Evolutionary conservation across 1,284 basidiomycete genomes (phyloP), one percentile per base, ranked within the genome.

Genomic region (Ganoderma leucocontextum): DNA sequence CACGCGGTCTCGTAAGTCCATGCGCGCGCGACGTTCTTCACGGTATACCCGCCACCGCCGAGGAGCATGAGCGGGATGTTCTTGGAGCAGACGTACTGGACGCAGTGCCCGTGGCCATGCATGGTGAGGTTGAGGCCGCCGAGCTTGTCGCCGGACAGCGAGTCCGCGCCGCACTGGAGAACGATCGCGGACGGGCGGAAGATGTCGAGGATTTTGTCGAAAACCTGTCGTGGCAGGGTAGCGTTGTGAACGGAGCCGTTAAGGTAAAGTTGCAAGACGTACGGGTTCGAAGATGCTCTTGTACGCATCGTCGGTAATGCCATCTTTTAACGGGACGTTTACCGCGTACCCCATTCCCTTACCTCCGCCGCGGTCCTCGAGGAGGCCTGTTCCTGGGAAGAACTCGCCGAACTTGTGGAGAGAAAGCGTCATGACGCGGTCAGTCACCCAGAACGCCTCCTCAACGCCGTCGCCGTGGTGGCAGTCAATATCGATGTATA

Each of bases 381-480:
- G 91, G 5, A 92, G 92, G 2, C 95, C 95, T 0, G 96, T 98
- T 1, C 97, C 97, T 1, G 97, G 97, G 79, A 99, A 99, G 80
- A 95, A 99, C 76, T 98, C 96, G 29, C 97, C 97, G 77, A 94
- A 98, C 78, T 96, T 95, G 85, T 99, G 98, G 79, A 99, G 98
- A 52, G 93, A 93, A 78, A 91, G 91, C 3, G 97, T 99, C 92
- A 99, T 96, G 74, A 99, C 97, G 63, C 97, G 86, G 79, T 99
- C 94, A 3, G 96, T 98, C 33, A 95, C 96, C 80, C 98, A 99
- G 84, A 99, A 99, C 0, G 97, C 98, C 79, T 99, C 97, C 77
- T 99, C 97, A 42, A 99, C 97, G 22, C 97, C 98, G 78, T 99
- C 98, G 8, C 97, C 97, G 76, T 99, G 97, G 79, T 99, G 97